Conservation (phyloP, 768 basidiomycete species). For the Boletus reticuloceps region DNA sequence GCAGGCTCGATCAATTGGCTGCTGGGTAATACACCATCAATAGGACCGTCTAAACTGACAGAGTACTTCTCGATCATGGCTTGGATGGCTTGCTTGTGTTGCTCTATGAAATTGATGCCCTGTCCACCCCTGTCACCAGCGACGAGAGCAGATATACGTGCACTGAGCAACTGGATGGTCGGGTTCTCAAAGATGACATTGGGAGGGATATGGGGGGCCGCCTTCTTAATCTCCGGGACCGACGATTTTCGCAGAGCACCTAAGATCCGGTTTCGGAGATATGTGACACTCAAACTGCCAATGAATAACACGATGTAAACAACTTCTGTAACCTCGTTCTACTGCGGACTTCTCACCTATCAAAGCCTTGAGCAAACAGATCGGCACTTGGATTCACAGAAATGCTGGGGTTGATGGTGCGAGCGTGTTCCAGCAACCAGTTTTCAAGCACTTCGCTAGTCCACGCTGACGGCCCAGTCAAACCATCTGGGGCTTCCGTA, state of each 20-base stretch:
- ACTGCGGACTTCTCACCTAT: conserved; percentile 21
- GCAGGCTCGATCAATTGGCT: background rate
- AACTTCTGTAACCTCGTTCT: no score
- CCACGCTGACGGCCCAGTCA: background rate
- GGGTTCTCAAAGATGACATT: conserved; percentile 39
- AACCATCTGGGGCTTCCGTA: background rate
- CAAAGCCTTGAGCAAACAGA: conserved; percentile 33
- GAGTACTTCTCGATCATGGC: conserved; percentile 41
- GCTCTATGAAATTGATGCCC: background rate
- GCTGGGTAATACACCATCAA: background rate
- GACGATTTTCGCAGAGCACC: conserved; percentile 8
- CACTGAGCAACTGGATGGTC: conserved; percentile 14
- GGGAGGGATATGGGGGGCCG: conserved; percentile 16
- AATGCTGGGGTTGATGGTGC: background rate
- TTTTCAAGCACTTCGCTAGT: background rate
- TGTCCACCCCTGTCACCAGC: background rate
- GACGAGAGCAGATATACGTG: background rate
- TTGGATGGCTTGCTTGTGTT: conserved; percentile 10
- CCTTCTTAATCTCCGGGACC: background rate
- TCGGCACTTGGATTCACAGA: conserved; percentile 6
- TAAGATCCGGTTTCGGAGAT: conserved; percentile 20
- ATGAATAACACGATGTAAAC: background rate
- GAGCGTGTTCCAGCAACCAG: conserved; percentile 14
- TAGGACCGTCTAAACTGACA: background rate
- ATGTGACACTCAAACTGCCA: conserved; percentile 22